phyloP scores from a whole-genome alignment of 140 eudicot species.

The Flaveria floridana region DNA sequence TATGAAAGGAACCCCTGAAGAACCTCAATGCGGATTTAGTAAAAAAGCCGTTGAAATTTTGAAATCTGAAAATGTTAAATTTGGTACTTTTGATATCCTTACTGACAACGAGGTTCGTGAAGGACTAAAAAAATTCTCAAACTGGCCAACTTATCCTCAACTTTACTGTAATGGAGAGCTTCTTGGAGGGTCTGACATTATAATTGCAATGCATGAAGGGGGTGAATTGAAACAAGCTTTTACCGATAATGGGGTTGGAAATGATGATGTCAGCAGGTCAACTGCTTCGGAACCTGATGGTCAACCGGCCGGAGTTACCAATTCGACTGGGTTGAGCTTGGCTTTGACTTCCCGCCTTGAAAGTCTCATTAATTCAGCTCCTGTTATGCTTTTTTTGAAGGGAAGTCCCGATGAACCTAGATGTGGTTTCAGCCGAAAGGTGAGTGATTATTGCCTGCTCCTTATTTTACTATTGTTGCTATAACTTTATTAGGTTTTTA shows the following conservation, averaged over 20 bases:
- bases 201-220: constrained; percentile 78
- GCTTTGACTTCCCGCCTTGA: constrained; percentile 56
- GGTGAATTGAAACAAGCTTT: constrained; percentile 79
- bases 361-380: constrained; percentile 53
- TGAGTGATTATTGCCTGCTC: constrained; percentile 3
- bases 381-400: constrained; percentile 92
- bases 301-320: constrained; percentile 57
- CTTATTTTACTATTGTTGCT: background rate
- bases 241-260: constrained; percentile 61
- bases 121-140: constrained; percentile 84
- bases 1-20: constrained; percentile 94
- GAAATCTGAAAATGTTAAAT: constrained; percentile 74
- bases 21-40: constrained; percentile 91
- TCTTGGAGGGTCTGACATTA: constrained; percentile 89
- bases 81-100: constrained; percentile 90
- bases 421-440: constrained; percentile 93
- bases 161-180: constrained; percentile 94
- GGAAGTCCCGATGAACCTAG: constrained; percentile 88
- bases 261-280: constrained; percentile 43
- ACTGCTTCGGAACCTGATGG: constrained; percentile 40
- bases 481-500: background rate
- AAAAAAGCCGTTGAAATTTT: constrained; percentile 70
- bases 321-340: constrained; percentile 67
- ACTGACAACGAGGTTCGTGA: constrained; percentile 83
- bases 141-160: constrained; percentile 99